Evolutionary conservation across 176 grass and related monocot species (phyloP), one percentile per base, ranked within the genome.

Genomic region (Lolium perenne): DNA sequence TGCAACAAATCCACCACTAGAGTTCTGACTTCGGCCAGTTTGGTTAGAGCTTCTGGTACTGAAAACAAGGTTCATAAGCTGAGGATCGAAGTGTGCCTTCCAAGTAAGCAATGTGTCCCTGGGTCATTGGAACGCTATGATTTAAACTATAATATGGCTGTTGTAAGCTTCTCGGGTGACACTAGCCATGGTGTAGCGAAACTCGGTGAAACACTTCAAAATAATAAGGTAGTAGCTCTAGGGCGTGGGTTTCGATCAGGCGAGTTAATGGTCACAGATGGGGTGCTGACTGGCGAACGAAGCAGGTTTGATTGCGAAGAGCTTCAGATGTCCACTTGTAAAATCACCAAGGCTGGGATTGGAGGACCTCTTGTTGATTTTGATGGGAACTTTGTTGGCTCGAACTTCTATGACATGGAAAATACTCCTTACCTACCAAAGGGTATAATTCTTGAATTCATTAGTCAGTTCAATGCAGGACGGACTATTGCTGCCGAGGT

Each of bases 81-180:
- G n/a, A 74, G 71, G 71, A 74, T 74, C 21, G 71, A 49, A 25
- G 71, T 74, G 43, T 49, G 10, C 43, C 71, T 74, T 74, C 71
- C 71, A 49, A 49, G 46, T 22, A 15, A 13, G 15, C 45, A 23
- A 74, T 21, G 20, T 6, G 45, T 10, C 41, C 10, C 6, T 0
- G 43, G 43, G 20, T 48, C 70, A 73, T 6, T 73, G 21, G 20
- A 73, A 21, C 43, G 15, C 21, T 73, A 48, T 73, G n/a, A 12
- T 48, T 48, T 73, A 14, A 10, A 73, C 43, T 73, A 73, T 13
- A 73, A 73, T 47, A 43, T 74, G 45, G 45, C 71, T 49, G 20
- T n/a, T 41, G 43, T 74, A 10, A 49, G n/a, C 46, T 16, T 74
- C 4, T 48, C 21, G 0, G 43, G n/a, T 46, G 11, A 12, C 43